Percentiles rank a stretch among this genome's conserved stretches.
Conservation (phyloP, 192 early-diverging fungal species). For the Gamsiella multidivaricata region DNA sequence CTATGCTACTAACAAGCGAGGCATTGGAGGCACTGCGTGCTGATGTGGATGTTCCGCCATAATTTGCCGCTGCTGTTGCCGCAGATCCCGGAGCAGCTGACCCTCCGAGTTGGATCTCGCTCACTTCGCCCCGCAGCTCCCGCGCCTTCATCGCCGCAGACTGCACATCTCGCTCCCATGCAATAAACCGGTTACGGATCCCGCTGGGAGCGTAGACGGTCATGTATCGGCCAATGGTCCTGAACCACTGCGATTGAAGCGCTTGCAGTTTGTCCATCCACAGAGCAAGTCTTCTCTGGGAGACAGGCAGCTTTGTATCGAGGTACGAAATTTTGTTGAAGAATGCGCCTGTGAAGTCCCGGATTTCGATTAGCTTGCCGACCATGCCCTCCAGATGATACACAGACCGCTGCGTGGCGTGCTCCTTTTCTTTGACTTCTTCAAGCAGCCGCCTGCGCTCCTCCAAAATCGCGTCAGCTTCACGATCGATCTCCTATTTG, state of each 20-base stretch:
- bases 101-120: constrained; percentile 8
- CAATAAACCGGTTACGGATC: constrained; percentile 27
- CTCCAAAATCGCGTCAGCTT: constrained; percentile 20
- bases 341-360: constrained; percentile 49
- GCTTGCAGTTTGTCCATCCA: constrained; percentile 52
- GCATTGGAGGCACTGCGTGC: not conserved
- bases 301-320: constrained; percentile 47
- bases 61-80: not conserved
- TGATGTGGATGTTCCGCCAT: not conserved
- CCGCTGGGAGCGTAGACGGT: constrained; percentile 31
- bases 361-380: constrained; percentile 45
- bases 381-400: constrained; percentile 50
- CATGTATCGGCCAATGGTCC: constrained; percentile 42
- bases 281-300: constrained; percentile 27
- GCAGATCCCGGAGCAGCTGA: not conserved
- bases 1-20: not conserved
- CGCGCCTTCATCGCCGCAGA: constrained; percentile 24
- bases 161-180: constrained; percentile 42
- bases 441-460: constrained; percentile 27
- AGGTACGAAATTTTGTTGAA: constrained; percentile 53
- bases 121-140: constrained; percentile 34
- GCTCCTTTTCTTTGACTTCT: constrained; percentile 38
- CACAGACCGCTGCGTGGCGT: constrained; percentile 42
- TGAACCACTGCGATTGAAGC: constrained; percentile 45
- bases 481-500: constrained; percentile 27